phyloP scores from a whole-genome alignment of 176 grass and related monocot genomes.

The Avena atlantica region DNA sequence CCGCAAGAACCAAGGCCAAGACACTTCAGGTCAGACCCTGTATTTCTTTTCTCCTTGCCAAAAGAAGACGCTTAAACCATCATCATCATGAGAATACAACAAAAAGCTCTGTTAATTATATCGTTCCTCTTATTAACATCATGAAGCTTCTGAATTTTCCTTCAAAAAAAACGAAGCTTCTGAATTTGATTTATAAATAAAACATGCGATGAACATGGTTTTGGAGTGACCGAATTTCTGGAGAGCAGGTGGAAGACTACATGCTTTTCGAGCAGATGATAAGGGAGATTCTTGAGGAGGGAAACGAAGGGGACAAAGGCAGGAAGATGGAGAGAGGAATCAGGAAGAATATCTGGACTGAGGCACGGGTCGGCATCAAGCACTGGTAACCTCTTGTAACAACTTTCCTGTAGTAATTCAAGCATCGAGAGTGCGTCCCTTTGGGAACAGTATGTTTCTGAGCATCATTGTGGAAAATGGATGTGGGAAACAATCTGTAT shows the following conservation, averaged over 20 bases:
- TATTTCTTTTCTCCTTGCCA: background rate
- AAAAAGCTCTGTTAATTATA: background rate
- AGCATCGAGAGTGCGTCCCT: slow-evolving; percentile 22
- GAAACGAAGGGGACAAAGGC: background rate
- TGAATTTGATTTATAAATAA: background rate
- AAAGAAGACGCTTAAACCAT: background rate
- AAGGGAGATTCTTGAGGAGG: slow-evolving; percentile 56
- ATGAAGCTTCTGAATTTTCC: background rate
- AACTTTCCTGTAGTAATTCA: slow-evolving; percentile 1
- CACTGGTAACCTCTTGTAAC: slow-evolving; percentile 61
- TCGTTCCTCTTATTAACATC: background rate
- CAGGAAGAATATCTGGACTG: slow-evolving; percentile 39
- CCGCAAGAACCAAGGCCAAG: slow-evolving; percentile 72
- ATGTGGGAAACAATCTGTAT: slow-evolving; percentile 33
- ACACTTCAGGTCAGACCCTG: slow-evolving; percentile 31
- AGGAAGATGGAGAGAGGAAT: slow-evolving; percentile 15
- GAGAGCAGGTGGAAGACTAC: slow-evolving; percentile 76
- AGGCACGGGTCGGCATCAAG: slow-evolving; percentile 59
- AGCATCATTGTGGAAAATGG: background rate
- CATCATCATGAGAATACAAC: background rate
- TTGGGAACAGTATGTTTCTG: background rate
- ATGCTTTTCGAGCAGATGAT: slow-evolving; percentile 65
- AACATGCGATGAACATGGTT: background rate
- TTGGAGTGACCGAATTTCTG: slow-evolving; percentile 5
- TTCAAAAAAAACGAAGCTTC: background rate